phyloP scores from a whole-genome alignment of 208 protist species.

The Trypanosoma avium region DNA sequence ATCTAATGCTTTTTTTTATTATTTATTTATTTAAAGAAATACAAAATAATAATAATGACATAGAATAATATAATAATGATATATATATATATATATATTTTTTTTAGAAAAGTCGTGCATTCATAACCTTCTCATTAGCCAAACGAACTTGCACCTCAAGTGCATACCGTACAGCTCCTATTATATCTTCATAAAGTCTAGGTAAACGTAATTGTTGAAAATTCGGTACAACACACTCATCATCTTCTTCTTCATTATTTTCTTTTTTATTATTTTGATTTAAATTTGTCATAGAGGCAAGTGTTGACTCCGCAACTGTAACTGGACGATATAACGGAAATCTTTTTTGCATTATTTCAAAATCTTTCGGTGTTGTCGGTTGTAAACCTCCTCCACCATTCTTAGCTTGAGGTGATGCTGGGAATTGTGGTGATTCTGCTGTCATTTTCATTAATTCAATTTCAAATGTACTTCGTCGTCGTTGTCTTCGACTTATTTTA shows the following conservation, averaged over 20 bases:
- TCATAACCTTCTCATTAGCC: slow-evolving; percentile 28
- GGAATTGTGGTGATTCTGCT: background rate
- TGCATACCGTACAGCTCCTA: slow-evolving; percentile 55
- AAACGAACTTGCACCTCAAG: slow-evolving; percentile 56
- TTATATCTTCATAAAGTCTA: slow-evolving; percentile 65
- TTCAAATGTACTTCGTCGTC: slow-evolving; percentile 1
- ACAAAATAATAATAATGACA: too few relatives aligned
- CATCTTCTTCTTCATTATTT: background rate
- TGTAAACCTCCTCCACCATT: background rate
- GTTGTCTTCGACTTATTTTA: background rate
- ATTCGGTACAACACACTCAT: background rate
- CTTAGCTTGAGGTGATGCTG: background rate
- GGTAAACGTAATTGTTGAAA: slow-evolving; percentile 56
- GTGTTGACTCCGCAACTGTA: slow-evolving; percentile 71
- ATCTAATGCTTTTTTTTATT: too few relatives aligned
- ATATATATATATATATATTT: background rate
- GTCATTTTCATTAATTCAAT: slow-evolving; percentile 9
- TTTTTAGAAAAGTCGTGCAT: slow-evolving; percentile 5
- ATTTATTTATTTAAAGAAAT: too few relatives aligned
- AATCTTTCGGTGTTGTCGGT: background rate
- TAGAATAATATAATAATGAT: too few relatives aligned
- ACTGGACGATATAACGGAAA: slow-evolving; percentile 73
- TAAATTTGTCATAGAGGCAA: slow-evolving; percentile 10
- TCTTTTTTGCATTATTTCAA: background rate
- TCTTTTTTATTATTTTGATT: background rate